Evolutionary conservation across 257 asterid genomes (phyloP), one percentile per base, ranked within the genome.

Genomic region (Mentha longifolia): DNA sequence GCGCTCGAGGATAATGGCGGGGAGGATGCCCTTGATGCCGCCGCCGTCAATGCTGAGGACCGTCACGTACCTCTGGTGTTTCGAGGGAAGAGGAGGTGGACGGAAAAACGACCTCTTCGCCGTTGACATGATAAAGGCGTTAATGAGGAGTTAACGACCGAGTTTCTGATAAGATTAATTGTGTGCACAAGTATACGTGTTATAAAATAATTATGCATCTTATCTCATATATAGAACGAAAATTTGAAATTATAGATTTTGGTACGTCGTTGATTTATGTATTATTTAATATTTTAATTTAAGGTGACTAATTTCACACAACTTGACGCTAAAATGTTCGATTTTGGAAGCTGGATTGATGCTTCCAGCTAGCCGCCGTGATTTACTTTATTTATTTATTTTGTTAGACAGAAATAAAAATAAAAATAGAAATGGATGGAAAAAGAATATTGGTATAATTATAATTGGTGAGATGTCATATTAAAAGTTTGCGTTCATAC

Each of bases 41-140:
- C 95, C 92, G 11, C 92, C 92, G 45, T 88, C 95, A 35, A 88
- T 84, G 84, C 92, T 88, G 17, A 88, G 85, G 15, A 86, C 77
- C 8, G 92, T 88, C 47, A 88, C 39, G 22, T 31, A 54, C 5
- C 83, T 64, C 3, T 81, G 79, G 13, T 56, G 59, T 15, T 62
- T 35, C 14, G 79, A 84, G 3, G 81, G 83, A 65, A 61, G 60
- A 64, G 71, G 65, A 10, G 59, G 25, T 37, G 43, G 39, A 0
- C 61, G 62, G 14, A 28, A 49, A 5, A 60, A 37, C 13, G 68
- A 43, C 31, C 8, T 20, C n/a, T 9, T 43, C 58, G 57, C 82
- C 85, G 77, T 81, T 59, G 64, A 42, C 15, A 25, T 7, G n/a
- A 19, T 39, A 8, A 52, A 1, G 33, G 30, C 11, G 39, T 35